Base-by-base conservation (phyloP, 2,329 filamentous ascomycete genomes). In the Venturia aucupariae region DNA sequence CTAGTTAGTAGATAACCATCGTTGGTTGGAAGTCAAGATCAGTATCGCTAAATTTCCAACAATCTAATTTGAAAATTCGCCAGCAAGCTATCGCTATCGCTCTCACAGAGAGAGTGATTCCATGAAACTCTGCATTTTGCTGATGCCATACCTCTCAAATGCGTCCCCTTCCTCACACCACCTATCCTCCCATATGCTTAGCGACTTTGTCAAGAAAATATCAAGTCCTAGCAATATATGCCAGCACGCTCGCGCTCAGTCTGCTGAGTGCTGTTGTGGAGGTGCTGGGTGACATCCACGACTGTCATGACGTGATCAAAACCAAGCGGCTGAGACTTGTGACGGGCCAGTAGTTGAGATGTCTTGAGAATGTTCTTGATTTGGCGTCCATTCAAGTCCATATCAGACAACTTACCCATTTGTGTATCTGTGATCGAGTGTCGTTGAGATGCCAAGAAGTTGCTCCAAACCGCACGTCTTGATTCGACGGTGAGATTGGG, bases 241-340 rank as follows among this genome's bases (percentile, higher is more conserved):
- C 48, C 63, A 15, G 67, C 62, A 19, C 66, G 60, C 2, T 65
- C 66, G 42, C 64, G 61, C 64, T 68, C 66, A 3, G 46, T 68
- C 63, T 66, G 66, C 64, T 73, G 72, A 8, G 68, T 73, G 67
- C 74, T 73, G 35, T 76, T 75, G 61, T 76, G 74, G 41, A 76
- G 62, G 68, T 76, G 74, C 70, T 76, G 75, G 4, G 75, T 76
- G 17, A 76, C 73, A 62, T 61, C 64, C 61, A 69, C 32, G 8
- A 68, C 66, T 7, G 61, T 67, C 30, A 66, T 64, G 19, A 69
- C 62, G 59, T 69, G 66, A n/a, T 61, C 63, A 35, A 64, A 66
- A n/a, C 42, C 59, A 35, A 69, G 59, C n/a, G 60, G 57, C 6
- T 22, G 57, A n/a, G 44, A 59, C 62, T 68, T 64, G 42, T 63